Base-by-base conservation (phyloP, 2,329 filamentous ascomycete species). In the Lasiodiplodia sp. region DNA sequence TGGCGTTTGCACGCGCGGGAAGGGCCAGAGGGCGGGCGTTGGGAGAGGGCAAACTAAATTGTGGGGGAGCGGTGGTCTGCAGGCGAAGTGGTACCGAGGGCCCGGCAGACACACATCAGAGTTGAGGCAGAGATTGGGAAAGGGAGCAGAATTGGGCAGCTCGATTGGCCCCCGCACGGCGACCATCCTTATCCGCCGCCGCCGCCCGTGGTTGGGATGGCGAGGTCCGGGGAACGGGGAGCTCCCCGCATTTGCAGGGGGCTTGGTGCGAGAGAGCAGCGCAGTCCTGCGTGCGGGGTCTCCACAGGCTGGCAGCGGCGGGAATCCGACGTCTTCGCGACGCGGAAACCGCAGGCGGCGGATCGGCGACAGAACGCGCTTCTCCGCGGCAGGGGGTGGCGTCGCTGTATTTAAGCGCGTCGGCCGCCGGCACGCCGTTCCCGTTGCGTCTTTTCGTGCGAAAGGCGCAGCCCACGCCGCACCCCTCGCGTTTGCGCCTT, bases 171-270 rank as follows among this genome's bases (percentile, higher is more conserved):
- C 44, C 10, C 18, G 44, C 31, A 28, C n/a, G 18, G 11, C 40
- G 44, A 51, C n/a, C 52, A 64, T 64, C 44, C 60, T 64, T 64
- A 64, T 64, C 60, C 60, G 60, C 58, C 58, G 14, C 21, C 21
- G 58, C 25, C 44, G 18, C 18, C 44, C 44, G 44, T 47, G 51
- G 51, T 23, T 28, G 51, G 51, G 3, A 7, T 44, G 40, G 14
- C 12, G 57, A 28, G 40, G 31, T n/a, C 44, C 47, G 25, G 60
- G 60, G 18, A 18, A 52, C 47, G 47, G 60, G 57, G 11, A 7
- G 25, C 5, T 38, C 60, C 60, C 60, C 60, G 44, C 60, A 63
- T 5, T 47, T 52, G 44, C 60, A 63, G 60, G 60, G 55, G 16
- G 31, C 14, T 34, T 34, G 31, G 31, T 34, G 31, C 31, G 31